Base-by-base conservation (phyloP, 2,329 filamentous ascomycete species). In the Westerdykella ornata region DNA sequence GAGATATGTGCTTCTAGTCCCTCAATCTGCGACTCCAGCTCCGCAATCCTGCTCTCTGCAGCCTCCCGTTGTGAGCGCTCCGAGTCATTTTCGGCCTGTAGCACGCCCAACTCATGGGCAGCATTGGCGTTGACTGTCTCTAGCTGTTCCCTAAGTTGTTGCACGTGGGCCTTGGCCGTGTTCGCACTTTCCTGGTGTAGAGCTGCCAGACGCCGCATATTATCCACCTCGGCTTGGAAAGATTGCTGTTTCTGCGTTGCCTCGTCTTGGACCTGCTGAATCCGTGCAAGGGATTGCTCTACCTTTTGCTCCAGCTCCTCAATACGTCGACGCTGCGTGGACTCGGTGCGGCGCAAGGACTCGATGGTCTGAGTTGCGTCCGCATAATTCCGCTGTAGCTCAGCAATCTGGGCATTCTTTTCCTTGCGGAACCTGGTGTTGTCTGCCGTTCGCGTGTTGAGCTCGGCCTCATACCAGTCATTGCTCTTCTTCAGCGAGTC, bases 391-490 rank as follows among this genome's bases (percentile, higher is more conserved):
- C 88, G 85, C 66, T 96, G 86, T 19, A 98, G 78, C 57, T 94
- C 86, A 7, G 88, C 79, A 53, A 97, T 87, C 30, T 86, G 84
- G 1, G 88, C 83, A 48, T 86, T 86, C 74, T 96, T 97, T 62
- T 98, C 92, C 62, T 95, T 97, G 48, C 92, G 81, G 67, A 85
- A 90, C 59, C 89, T 95, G 51, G 90, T 78, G 36, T 88, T 81
- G 62, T 98, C 92, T 7, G 82, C 79, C 47, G 79, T 83, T 69
- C 95, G 94, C 0, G 86, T 89, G 71, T 94, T 90, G 16, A 97
- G 76, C 65, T 98, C 92, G 32, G 76, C 81, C 59, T 96, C 88
- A 42, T 92, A 84, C 85, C 88, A 98, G 55, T 97, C 90, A 50
- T 87, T 86, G 69, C 88, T 95, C 57, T 84, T 85, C 62, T 88